Evolutionary conservation across 352 stramenopile species (phyloP), one percentile per base, ranked within the genome.

Genomic region (Phytophthora sansomeana): DNA sequence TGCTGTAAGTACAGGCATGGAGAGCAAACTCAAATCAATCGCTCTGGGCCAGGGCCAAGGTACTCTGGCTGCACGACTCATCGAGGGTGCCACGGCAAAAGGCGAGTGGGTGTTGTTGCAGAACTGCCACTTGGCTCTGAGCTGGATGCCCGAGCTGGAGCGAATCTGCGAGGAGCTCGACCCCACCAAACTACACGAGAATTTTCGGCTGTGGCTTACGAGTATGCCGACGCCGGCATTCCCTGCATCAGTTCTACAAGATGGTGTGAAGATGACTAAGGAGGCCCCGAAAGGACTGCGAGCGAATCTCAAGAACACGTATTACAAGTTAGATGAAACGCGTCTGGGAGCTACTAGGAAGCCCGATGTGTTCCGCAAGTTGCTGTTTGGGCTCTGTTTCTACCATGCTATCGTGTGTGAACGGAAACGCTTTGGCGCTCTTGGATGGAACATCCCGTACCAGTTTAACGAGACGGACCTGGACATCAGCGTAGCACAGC

Each of bases 371-470:
- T 98, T 98, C 73, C 88, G 84, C 16, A 98, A 99, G 43, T 69
- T 99, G 7, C 77, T 99, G 16, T 99, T 98, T 61, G 96, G 89
- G 1, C 64, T 99, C 5, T 93, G 85, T 57, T 96, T 97, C 69
- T 97, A 91, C 76, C 92, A 98, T 55, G 95, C 95, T 7, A 90
- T 95, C 26, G 87, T 98, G 21, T 96, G 97, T 61, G 96, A 99
- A 77, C 89, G 96, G 28, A 94, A 97, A 63, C 91, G 97, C 19
- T 99, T 99, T 58, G 96, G 96, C 13, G 90, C 96, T 2, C 73
- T 99, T 0, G 96, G 96, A 19, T 99, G 96, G 96, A 99, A 99
- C 73, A 98, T 98, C 44, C 95, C 95, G 29, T 99, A 99, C 74
- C 93, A 98, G 72, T 99, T 99, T 68, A 99, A 99, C 65, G 93